Conservation (phyloP, 2,329 filamentous ascomycete genomes). For the Periconia digitata region DNA sequence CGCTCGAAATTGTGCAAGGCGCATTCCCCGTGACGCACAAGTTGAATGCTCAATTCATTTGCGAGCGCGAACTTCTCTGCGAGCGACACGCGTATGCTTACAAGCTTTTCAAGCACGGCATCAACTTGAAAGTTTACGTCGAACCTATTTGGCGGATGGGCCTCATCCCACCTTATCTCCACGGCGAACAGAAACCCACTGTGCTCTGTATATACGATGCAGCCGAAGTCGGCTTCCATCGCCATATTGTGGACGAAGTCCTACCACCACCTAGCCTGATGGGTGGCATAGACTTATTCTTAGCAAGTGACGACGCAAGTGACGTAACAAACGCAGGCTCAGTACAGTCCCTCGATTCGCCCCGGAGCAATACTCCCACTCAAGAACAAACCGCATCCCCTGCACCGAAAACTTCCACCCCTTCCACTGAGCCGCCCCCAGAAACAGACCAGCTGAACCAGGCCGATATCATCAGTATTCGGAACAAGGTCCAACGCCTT, state of each 20-base stretch:
- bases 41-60: constrained; percentile 22
- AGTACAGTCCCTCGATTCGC: not conserved
- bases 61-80: constrained; percentile 22
- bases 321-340: not conserved
- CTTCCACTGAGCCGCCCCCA: too few species aligned
- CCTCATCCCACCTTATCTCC: constrained; percentile 37
- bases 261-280: not conserved
- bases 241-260: constrained; percentile 12
- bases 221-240: constrained; percentile 49
- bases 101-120: constrained; percentile 25
- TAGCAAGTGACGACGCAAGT: not conserved
- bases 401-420: too few species aligned
- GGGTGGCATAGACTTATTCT: not conserved
- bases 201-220: constrained; percentile 31
- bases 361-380: constrained; percentile 1
- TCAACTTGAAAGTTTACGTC: constrained; percentile 29
- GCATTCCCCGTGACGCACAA: constrained; percentile 12
- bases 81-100: constrained; percentile 30
- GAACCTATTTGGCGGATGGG: constrained; percentile 22
- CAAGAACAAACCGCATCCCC: too few species aligned
- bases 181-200: constrained; percentile 27
- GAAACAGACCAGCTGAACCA: constrained; percentile 28
- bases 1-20: constrained; percentile 31
- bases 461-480: constrained; percentile 17
- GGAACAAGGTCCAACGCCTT: constrained; percentile 9